Evolutionary conservation across 106 monocot species (phyloP).

Genomic region (Dendrobium chrysotoxum): DNA sequence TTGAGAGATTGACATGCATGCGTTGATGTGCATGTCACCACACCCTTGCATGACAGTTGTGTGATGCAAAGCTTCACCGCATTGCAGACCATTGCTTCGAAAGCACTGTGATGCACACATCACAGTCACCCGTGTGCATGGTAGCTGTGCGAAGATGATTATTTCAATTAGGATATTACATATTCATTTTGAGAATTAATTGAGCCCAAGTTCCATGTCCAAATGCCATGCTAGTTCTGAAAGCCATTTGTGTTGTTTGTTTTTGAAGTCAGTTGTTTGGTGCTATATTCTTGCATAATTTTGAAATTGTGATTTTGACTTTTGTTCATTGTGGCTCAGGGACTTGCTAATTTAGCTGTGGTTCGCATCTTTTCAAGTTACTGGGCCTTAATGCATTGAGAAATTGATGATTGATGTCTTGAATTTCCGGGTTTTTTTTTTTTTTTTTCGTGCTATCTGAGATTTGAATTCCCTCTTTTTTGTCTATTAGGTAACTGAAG

Average conservation of each 20-base stretch:
- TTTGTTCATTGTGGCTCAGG: not conserved
- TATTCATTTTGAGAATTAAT: not conserved
- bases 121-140: too few species aligned
- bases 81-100: too few species aligned
- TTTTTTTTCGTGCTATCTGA: not conserved
- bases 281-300: not conserved
- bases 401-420: not conserved
- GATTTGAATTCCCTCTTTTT: not conserved
- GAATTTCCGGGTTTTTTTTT: not conserved
- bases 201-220: not conserved
- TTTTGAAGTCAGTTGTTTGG: too few species aligned
- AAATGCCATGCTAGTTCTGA: not conserved
- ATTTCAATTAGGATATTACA: not conserved
- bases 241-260: not conserved
- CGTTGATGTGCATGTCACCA: too few species aligned
- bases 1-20: too few species aligned
- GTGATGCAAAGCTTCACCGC: too few species aligned
- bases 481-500: conserved; percentile 37
- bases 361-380: not conserved
- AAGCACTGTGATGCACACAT: too few species aligned
- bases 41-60: too few species aligned
- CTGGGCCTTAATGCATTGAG: not conserved
- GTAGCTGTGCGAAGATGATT: too few species aligned
- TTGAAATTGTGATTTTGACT: not conserved
- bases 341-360: not conserved